These are phyloP conservation scores for Phytopythium aichiense DNA, from an alignment of 352 stramenopile genomes.

Conservation along the genomic window DNA sequence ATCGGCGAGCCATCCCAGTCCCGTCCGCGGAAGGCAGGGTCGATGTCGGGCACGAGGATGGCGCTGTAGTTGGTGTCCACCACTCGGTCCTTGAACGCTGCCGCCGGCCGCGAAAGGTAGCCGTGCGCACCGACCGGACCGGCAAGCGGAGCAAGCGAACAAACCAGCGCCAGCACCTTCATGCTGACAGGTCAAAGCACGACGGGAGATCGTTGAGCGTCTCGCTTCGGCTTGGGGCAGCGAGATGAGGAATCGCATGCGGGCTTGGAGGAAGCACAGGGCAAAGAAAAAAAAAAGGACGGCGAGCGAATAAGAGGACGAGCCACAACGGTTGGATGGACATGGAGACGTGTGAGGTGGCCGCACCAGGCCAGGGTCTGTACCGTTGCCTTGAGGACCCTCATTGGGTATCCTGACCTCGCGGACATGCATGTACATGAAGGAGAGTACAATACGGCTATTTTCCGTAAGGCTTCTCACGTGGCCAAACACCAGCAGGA, in stretches of 20 bases:
- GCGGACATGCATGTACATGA: no score
- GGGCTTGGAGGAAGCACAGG: neutral
- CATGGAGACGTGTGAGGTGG: no score
- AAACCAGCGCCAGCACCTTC: neutral
- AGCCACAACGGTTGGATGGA: neutral
- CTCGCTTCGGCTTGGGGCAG: neutral
- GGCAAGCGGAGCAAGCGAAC: neutral
- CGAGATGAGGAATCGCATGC: neutral
- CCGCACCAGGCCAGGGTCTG: no score
- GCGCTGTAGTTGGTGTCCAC: constrained; percentile 21
- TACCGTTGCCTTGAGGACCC: no score
- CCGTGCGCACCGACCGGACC: constrained; percentile 13
- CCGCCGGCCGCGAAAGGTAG: constrained; percentile 26
- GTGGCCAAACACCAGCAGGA: no score
- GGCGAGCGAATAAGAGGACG: neutral
- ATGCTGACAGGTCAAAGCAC: neutral
- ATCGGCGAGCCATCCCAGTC: constrained; percentile 28
- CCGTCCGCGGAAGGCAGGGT: constrained; percentile 19
- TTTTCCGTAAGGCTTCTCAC: no score
- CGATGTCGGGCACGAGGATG: constrained; percentile 14
- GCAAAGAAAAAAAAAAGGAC: neutral
- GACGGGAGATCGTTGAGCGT: neutral
- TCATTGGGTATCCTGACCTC: no score
- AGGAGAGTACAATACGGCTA: no score
- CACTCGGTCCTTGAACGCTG: constrained; percentile 23